Base-by-base conservation (phyloP, 1,139 yeast species). In the Hansenula lynferdii region DNA sequence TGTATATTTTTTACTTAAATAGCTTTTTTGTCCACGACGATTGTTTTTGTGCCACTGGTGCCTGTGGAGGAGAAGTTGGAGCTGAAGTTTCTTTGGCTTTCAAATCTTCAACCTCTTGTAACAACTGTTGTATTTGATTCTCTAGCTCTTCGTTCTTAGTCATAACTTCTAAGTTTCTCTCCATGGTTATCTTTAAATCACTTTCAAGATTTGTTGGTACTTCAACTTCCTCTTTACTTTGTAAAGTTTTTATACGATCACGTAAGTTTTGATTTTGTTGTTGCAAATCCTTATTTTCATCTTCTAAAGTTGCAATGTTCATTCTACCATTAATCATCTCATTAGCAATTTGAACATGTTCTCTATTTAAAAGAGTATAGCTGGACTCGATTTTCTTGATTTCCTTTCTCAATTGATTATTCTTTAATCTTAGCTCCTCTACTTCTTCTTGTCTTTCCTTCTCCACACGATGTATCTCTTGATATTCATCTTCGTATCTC, bases 291-390 rank as follows among this genome's bases (percentile, higher is more conserved):
- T 69, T 72, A 44, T 87, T 87, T 41, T 77, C 83, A 37, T 78
- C 83, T 37, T 70, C 68, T 23, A 89, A 62, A 19, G 83, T 80
- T 10, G 82, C 87, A 37, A 84, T 74, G 41, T 75, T 70, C 33
- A 81, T 67, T 45, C 82, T 71, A 31, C 79, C 80, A 40, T 70
- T 70, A 22, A 82, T 77, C 75, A 82, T 69, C 49, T 80, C 95
- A 57, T 84, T 84, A 8, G 90, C 80, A 29, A 92, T 73, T 39
- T 75, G 77, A 25, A 81, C 73, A 58, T 92, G 97, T 55, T 90
- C 97, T 43, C 79, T 72, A 53, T 86, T 89, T 43, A 92, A 67
- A 8, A 69, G 63, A 1, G 85, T 77, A 50, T 82, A 81, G 29
- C 80, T 75, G 22, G 79, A 69, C 60, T 92, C 97, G 36, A 89